Conservation (phyloP, 2,329 filamentous ascomycete genomes). For the Penicillium italicum region DNA sequence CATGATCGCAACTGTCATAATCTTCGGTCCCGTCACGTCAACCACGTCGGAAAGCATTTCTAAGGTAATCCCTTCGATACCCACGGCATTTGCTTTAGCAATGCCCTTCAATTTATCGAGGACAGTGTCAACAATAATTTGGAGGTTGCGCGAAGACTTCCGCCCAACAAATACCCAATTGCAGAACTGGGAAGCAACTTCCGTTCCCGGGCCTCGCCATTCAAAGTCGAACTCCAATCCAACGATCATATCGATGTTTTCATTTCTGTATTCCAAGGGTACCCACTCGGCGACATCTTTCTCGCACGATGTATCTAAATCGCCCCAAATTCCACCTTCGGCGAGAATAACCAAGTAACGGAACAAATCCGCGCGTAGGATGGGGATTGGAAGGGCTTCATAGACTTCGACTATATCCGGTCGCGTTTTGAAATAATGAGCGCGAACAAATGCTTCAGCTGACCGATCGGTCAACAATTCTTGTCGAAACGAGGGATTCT, state of each 20-base stretch:
- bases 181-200: conserved; percentile 22
- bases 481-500: conserved; percentile 23
- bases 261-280: conserved; percentile 29
- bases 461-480: conserved; percentile 33
- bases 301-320: conserved; percentile 40
- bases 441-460: conserved; percentile 32
- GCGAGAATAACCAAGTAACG: conserved; percentile 42
- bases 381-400: conserved; percentile 34
- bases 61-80: conserved; percentile 15
- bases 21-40: conserved; percentile 28
- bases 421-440: conserved; percentile 28
- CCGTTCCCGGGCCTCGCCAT: conserved; percentile 7
- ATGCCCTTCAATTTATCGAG: conserved; percentile 18
- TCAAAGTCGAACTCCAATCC: conserved; percentile 39
- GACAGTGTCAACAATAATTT: conserved; percentile 20
- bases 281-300: conserved; percentile 38
- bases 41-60: conserved; percentile 29
- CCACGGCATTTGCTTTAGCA: conserved; percentile 14
- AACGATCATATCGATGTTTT: conserved; percentile 33
- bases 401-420: conserved; percentile 41
- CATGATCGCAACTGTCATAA: conserved; percentile 26
- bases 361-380: conserved; percentile 44
- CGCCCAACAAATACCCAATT: conserved; percentile 24
- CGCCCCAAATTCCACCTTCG: conserved; percentile 44
- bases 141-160: conserved; percentile 19